A percentile compares a stretch with the other conserved stretches of the same genome.
Conservation (phyloP, 2,329 filamentous ascomycete genomes). For the Mollisiaceae sp. region DNA sequence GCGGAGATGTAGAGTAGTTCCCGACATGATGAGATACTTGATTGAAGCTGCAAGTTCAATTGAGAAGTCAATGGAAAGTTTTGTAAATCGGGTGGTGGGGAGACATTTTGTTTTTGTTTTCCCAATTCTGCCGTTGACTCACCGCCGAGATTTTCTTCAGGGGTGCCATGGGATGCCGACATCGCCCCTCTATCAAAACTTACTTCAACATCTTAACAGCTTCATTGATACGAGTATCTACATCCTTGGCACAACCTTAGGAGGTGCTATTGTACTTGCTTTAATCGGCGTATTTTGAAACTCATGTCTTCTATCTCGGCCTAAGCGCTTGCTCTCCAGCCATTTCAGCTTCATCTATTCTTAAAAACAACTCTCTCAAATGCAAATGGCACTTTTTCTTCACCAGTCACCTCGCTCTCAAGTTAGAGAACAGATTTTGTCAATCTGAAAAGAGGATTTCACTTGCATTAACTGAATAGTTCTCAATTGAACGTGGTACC, state of each 20-base stretch:
- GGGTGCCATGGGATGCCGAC: neutral
- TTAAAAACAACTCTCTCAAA: neutral
- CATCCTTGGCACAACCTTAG: neutral
- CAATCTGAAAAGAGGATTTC: slow-evolving; percentile 9
- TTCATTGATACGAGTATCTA: neutral
- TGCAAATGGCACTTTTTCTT: neutral
- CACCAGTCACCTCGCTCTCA: slow-evolving; percentile 1
- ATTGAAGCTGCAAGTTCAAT: slow-evolving; percentile 23
- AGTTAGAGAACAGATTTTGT: neutral
- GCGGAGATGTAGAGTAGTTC: slow-evolving; percentile 46
- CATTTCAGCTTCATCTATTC: neutral
- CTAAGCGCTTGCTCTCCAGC: neutral
- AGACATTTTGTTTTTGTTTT: slow-evolving; percentile 22
- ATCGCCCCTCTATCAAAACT: slow-evolving; percentile 3
- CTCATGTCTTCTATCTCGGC: neutral
- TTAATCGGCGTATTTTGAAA: neutral
- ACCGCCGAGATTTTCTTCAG: slow-evolving; percentile 18
- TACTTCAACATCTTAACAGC: neutral
- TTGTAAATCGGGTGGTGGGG: slow-evolving; percentile 11
- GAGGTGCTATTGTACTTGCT: neutral
- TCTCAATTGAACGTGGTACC: slow-evolving; percentile 9
- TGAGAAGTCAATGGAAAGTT: slow-evolving; percentile 21
- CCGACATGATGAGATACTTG: slow-evolving; percentile 38
- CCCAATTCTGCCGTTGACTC: slow-evolving; percentile 26
- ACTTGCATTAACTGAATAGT: slow-evolving; percentile 13